Evolutionary conservation across 805 yeast species (phyloP), one percentile per base, ranked within the genome.

Genomic region (Kodamaea neixiangensis): DNA sequence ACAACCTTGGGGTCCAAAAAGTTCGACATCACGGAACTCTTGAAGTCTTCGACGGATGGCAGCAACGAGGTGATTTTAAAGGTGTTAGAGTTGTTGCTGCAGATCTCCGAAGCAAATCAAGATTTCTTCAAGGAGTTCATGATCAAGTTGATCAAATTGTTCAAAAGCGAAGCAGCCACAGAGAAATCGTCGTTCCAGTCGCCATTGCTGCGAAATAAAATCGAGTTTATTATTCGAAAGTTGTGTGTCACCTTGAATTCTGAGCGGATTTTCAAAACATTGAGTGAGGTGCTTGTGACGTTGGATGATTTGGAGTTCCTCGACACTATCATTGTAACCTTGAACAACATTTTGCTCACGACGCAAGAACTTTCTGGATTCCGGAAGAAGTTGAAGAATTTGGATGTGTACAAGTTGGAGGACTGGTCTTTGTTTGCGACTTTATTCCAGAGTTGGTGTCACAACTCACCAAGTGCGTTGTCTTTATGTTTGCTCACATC

Each of bases 371-470:
- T 94, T 46, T 68, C 81, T 0, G 75, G 76, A 2, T 75, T 94
- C 55, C 79, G 99, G 48, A 82, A 80, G 51, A 81, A 87, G 59
- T 71, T 93, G 47, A 65, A 78, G 68, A 64, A 68, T 39, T 66
- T 85, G n/a, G 89, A 86, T 47, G 62, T 68, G 17, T 68, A 66
- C 58, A 77, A 79, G 34, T 56, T 73, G 19, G 83, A 81, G 34
- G 94, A 89, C 50, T 82, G 85, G 75, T 67, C 76, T 18, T 74
- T 92, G 38, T 94, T 94, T 64, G 78, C 87, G 21, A 73, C 85
- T 0, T 72, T 94, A 49, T 94, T 93, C 69, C 84, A 82, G 61
- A 84, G 96, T 51, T 94, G 99, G 99, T 85, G 96, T 57, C 86
- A 86, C 54, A 93, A 90, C 63, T 85, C 97, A 0, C 91, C 96